These are phyloP conservation scores for Annulohypoxylon maeteangense DNA, from an alignment of 495 filamentous ascomycete species.

Conservation along the genomic window DNA sequence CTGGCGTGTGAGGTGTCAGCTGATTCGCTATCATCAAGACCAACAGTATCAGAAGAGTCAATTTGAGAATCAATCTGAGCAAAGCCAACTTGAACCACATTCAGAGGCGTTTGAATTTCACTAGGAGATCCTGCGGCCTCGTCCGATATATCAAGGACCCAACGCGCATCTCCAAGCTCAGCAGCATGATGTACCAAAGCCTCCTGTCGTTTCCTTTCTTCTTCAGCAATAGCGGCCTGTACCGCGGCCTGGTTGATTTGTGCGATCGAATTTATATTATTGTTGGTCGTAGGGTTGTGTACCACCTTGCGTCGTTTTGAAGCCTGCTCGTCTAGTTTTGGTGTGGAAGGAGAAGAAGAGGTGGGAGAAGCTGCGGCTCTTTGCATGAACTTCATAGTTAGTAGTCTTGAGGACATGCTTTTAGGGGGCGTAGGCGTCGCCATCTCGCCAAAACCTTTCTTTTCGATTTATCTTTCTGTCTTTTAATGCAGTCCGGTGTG, in stretches of 20 bases:
- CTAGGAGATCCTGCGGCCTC: conserved; percentile 29
- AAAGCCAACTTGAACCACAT: conserved; percentile 61
- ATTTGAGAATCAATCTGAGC: conserved; percentile 62
- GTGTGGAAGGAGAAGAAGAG: conserved; percentile 55
- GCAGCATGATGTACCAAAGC: conserved; percentile 76
- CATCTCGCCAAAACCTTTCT: conserved; percentile 46
- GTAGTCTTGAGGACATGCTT: conserved; percentile 85
- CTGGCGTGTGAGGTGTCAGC: conserved; percentile 44
- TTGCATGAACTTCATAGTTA: conserved; percentile 99
- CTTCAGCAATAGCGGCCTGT: conserved; percentile 74
- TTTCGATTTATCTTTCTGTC: not conserved
- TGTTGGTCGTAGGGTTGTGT: conserved; percentile 33
- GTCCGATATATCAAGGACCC: conserved; percentile 71
- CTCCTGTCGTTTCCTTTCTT: conserved; percentile 77
- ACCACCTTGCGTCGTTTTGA: conserved; percentile 66
- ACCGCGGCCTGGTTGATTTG: conserved; percentile 62
- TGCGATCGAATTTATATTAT: conserved; percentile 45
- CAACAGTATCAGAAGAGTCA: conserved; percentile 49
- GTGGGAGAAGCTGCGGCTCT: conserved; percentile 73
- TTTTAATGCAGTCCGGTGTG: not conserved
- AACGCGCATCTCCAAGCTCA: conserved; percentile 84
- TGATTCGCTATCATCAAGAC: conserved; percentile 44
- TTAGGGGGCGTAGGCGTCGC: conserved; percentile 62
- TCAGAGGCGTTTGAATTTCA: conserved; percentile 48
- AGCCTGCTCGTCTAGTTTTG: conserved; percentile 51